A percentile compares a stretch with the other conserved stretches of the same genome.
Conservation (phyloP, 768 basidiomycete species). For the Mycena metata region DNA sequence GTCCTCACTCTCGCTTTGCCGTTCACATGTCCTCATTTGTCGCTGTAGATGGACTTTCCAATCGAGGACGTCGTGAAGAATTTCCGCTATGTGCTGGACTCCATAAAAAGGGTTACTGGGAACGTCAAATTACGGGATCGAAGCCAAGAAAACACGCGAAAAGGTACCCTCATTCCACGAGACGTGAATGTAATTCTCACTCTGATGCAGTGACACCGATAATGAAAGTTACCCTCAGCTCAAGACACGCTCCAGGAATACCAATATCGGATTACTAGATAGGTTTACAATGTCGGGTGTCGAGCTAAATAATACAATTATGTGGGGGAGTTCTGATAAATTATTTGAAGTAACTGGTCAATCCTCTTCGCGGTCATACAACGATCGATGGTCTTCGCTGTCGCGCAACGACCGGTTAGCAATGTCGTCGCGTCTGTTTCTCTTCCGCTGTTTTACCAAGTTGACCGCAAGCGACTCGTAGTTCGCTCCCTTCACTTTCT, state of each 20-base stretch:
- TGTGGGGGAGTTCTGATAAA: slow-evolving; percentile 11
- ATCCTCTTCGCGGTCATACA: neutral
- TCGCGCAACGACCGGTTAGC: neutral
- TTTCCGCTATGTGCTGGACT: slow-evolving; percentile 78
- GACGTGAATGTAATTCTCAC: slow-evolving; percentile 2
- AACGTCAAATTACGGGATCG: slow-evolving; percentile 64
- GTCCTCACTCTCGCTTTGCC: slow-evolving; percentile 37
- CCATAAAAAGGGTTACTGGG: slow-evolving; percentile 82
- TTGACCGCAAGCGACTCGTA: slow-evolving; percentile 56
- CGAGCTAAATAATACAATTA: slow-evolving; percentile 35
- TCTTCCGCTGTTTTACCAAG: slow-evolving; percentile 55
- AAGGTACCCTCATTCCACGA: slow-evolving; percentile 54
- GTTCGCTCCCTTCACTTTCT: slow-evolving; percentile 47
- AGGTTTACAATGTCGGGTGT: slow-evolving; percentile 11
- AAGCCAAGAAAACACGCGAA: slow-evolving; percentile 52
- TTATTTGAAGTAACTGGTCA: neutral
- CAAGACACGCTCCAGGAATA: slow-evolving; percentile 91
- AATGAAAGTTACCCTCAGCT: slow-evolving; percentile 86
- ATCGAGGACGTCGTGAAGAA: slow-evolving; percentile 84
- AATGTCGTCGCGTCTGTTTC: slow-evolving; percentile 47
- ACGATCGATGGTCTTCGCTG: slow-evolving; percentile 11
- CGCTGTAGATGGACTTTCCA: slow-evolving; percentile 75
- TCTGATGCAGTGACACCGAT: slow-evolving; percentile 74
- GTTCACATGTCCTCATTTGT: slow-evolving; percentile 20
- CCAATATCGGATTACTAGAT: slow-evolving; percentile 81